A percentile compares a stretch with the other conserved stretches of the same genome.
These are phyloP conservation scores for Penicillium occitanis DNA, from an alignment of 2,329 filamentous ascomycete species.

Conservation along the genomic window DNA sequence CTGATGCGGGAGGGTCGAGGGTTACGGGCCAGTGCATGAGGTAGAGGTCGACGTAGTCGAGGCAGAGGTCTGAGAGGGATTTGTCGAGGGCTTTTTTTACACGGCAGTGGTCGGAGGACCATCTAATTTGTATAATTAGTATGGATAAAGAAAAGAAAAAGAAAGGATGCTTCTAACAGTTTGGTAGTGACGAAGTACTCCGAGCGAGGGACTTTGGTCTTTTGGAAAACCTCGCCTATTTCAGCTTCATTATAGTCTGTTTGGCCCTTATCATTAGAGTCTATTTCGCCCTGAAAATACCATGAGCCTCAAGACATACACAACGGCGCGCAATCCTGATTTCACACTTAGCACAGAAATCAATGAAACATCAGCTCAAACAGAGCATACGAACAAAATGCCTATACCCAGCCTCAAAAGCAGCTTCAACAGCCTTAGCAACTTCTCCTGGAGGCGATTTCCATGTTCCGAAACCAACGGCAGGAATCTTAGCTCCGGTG, in stretches of 20 bases:
- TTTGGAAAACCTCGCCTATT: slow-evolving; percentile 50
- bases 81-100: slow-evolving; percentile 22
- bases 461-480: slow-evolving; percentile 65
- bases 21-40: slow-evolving; percentile 28
- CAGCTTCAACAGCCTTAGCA: slow-evolving; percentile 47
- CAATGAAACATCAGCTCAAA: background rate
- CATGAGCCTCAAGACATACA: background rate
- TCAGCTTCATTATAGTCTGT: slow-evolving; percentile 40
- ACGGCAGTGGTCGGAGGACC: slow-evolving; percentile 36
- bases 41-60: slow-evolving; percentile 17
- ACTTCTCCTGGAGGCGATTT: slow-evolving; percentile 53
- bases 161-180: slow-evolving; percentile 1
- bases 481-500: slow-evolving; percentile 62
- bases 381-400: slow-evolving; percentile 7
- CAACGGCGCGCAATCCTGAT: slow-evolving; percentile 14
- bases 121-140: slow-evolving; percentile 23
- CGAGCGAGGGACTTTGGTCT: slow-evolving; percentile 48
- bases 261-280: background rate
- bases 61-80: slow-evolving; percentile 29
- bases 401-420: slow-evolving; percentile 15
- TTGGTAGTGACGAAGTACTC: slow-evolving; percentile 59
- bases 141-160: background rate
- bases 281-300: background rate
- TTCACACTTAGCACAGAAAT: background rate
- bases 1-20: slow-evolving; percentile 35